phyloP scores from a whole-genome alignment of 495 filamentous ascomycete genomes.

The Trypethelium eluteriae region DNA sequence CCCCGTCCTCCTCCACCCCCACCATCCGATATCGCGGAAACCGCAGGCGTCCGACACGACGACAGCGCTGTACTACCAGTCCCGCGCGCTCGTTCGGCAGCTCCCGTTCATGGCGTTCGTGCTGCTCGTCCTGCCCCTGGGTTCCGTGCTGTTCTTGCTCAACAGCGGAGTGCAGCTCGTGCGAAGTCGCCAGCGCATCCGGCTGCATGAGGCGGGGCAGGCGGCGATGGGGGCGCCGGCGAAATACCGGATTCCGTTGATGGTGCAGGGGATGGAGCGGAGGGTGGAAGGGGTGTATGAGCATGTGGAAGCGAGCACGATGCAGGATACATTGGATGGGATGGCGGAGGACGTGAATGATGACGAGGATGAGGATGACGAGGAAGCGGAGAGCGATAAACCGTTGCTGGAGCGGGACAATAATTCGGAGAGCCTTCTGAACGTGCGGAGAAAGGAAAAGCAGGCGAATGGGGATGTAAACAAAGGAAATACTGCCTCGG shows the following conservation, averaged over 20 bases:
- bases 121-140: conserved; percentile 59
- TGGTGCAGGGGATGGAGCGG: conserved; percentile 62
- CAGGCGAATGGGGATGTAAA: neutral
- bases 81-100: neutral
- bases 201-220: conserved; percentile 63
- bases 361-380: neutral
- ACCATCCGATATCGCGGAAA: conserved; percentile 49
- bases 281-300: conserved; percentile 69
- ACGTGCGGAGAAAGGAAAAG: neutral
- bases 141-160: conserved; percentile 58
- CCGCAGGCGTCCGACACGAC: conserved; percentile 30
- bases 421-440: neutral
- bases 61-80: conserved; percentile 26
- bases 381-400: neutral
- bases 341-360: neutral
- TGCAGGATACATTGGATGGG: neutral
- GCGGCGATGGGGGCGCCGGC: conserved; percentile 50
- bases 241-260: conserved; percentile 66
- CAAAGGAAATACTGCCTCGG: conserved; percentile 12
- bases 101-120: conserved; percentile 57
- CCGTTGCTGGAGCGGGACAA: conserved; percentile 4
- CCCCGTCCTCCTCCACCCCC: conserved; percentile 67
- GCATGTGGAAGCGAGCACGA: conserved; percentile 43
- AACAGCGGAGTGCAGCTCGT: conserved; percentile 69
- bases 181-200: conserved; percentile 63